phyloP scores from a whole-genome alignment of 768 basidiomycete genomes.

The Amanita polypyramis region DNA sequence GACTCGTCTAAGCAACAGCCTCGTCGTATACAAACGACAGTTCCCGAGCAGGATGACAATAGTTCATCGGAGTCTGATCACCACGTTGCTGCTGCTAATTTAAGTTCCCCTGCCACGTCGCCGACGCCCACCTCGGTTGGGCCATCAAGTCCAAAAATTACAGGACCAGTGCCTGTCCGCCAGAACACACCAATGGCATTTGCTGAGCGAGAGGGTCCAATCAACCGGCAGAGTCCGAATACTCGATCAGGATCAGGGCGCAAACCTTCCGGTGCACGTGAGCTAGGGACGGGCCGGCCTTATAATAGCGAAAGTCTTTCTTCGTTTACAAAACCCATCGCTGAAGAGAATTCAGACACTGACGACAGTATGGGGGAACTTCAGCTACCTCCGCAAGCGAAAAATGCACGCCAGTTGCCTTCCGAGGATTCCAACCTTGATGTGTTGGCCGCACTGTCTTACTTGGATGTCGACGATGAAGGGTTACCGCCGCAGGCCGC shows the following conservation, averaged over 20 bases:
- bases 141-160: not conserved
- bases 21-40: constrained; percentile 34
- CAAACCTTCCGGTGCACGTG: constrained; percentile 82
- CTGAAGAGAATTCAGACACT: constrained; percentile 23
- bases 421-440: constrained; percentile 47
- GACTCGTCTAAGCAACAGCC: constrained; percentile 16
- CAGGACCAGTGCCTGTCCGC: constrained; percentile 17
- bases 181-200: constrained; percentile 31
- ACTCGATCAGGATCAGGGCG: constrained; percentile 40
- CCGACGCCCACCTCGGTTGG: not conserved
- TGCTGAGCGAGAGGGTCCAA: too few species aligned
- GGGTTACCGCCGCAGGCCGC: constrained; percentile 22
- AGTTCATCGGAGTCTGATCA: constrained; percentile 11
- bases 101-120: constrained; percentile 1
- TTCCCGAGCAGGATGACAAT: constrained; percentile 32
- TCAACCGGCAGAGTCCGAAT: constrained; percentile 20
- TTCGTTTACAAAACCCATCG: constrained; percentile 24
- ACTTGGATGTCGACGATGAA: constrained; percentile 48
- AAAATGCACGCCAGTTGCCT: not conserved
- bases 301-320: constrained; percentile 31
- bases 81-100: not conserved
- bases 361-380: constrained; percentile 9
- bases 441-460: constrained; percentile 70
- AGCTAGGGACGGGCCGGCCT: constrained; percentile 31
- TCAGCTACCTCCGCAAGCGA: not conserved